Percentiles rank a stretch among this genome's conserved stretches.
These are phyloP conservation scores for Tulasnella sp. DNA, from an alignment of 768 basidiomycete species.

Conservation along the genomic window DNA sequence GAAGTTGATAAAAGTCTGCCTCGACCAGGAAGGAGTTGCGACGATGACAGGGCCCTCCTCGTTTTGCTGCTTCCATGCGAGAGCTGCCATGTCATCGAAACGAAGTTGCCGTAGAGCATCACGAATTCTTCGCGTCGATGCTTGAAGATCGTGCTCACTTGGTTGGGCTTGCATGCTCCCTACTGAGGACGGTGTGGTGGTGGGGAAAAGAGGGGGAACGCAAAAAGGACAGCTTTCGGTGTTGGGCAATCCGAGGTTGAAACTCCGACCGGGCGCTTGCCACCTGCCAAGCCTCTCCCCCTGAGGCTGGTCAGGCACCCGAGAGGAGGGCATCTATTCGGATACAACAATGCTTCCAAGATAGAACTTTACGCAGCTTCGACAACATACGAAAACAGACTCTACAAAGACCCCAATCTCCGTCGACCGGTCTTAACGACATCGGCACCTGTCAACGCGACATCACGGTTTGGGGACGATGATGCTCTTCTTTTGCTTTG, in stretches of 20 bases:
- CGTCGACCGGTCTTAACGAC: neutral
- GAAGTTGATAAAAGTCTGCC: neutral
- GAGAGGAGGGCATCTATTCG: neutral
- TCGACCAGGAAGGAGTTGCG: neutral
- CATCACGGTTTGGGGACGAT: neutral
- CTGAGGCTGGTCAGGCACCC: neutral
- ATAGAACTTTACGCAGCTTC: neutral
- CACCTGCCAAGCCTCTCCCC: neutral
- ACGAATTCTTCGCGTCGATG: conserved; percentile 8
- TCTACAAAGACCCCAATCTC: neutral
- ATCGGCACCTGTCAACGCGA: neutral
- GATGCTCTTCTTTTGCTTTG: conserved; percentile 3
- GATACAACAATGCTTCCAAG: neutral
- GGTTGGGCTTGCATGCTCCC: neutral
- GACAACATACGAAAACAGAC: neutral
- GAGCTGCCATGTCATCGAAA: conserved; percentile 21
- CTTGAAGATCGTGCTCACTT: conserved; percentile 2
- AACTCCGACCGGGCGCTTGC: neutral
- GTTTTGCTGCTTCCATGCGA: conserved; percentile 2
- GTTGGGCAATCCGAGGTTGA: neutral
- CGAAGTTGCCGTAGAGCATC: conserved; percentile 14
- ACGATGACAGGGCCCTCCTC: conserved; percentile 2
- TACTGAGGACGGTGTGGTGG: neutral
- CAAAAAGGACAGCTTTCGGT: neutral
- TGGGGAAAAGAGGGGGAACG: neutral